Evolutionary conservation across 164 flowering plant species (phyloP), one percentile per base, ranked within the genome.

Genomic region (Tetrastigma voinierianum): DNA sequence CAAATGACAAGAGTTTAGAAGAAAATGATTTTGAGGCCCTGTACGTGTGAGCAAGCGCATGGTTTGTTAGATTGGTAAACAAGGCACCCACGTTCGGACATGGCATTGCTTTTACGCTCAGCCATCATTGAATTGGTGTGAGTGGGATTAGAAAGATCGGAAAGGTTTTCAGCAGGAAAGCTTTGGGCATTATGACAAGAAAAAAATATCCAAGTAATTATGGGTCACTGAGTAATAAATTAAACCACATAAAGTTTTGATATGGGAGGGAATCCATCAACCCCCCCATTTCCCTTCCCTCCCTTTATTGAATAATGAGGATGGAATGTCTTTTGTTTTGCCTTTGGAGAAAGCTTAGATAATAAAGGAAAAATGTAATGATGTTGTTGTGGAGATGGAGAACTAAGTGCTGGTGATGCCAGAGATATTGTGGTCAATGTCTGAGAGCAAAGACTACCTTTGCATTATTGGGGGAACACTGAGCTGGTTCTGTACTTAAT

Each of bases 271-370:
- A 64, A 58, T 66, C 64, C 47, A 57, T 46, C 0, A 17, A n/a
- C 62, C 43, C 48, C 21, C 17, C 3, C 68, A 16, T 1, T 66
- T 56, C 23, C 23, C 10, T 19, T 17, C 17, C 19, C 19, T 19
- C 14, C 32, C 48, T 48, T 67, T 17, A 46, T 57, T 51, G 46
- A 9, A 40, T 48, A 57, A 46, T 47, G 60, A n/a, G 62, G 45
- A 51, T 15, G 67, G 72, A 71, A 69, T 69, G 70, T 61, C 40
- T 72, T 72, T 67, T 23, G 57, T 72, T 72, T 67, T 23, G 57
- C 69, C 74, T 74, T 74, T 69, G 55, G 48, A 32, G 70, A 75
- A 72, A 78, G 75, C 70, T 63, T 14, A 23, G 69, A 49, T 48
- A 61, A 54, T 4, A 65, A 68, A 66, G 57, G 55, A 53, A 20